A percentile compares a stretch with the other conserved stretches of the same genome.
Evolutionary conservation across 2,329 filamentous ascomycete species (phyloP).

Genomic region (Thelonectria olida): DNA sequence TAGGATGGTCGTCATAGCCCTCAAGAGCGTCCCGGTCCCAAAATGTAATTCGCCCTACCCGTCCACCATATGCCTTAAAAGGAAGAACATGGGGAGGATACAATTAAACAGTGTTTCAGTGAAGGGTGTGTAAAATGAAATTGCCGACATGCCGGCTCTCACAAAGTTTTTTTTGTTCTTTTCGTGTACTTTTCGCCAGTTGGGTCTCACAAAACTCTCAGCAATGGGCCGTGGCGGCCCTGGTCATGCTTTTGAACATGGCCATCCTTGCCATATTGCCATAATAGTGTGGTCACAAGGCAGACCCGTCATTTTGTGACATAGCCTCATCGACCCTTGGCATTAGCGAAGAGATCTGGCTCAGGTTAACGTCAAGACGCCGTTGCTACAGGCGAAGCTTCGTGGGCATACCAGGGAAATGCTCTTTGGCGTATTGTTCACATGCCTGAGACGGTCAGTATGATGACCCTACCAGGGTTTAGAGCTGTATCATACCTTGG

Average conservation of each 20-base stretch:
- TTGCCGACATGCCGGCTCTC: constrained; percentile 30
- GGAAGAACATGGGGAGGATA: constrained; percentile 24
- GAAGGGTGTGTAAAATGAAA: constrained; percentile 25
- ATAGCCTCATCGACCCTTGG: constrained; percentile 48
- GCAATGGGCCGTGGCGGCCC: neutral
- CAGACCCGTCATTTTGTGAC: constrained; percentile 13
- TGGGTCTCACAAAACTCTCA: neutral
- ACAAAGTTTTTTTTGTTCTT: constrained; percentile 28
- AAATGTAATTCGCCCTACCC: constrained; percentile 23
- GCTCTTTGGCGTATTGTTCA: constrained; percentile 92
- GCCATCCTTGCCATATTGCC: neutral
- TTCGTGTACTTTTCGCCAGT: constrained; percentile 12
- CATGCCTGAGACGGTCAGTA: constrained; percentile 50
- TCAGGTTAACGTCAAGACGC: constrained; percentile 41
- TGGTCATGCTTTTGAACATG: neutral
- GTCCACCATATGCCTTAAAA: constrained; percentile 26
- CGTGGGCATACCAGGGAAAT: constrained; percentile 70
- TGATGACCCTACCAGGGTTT: neutral
- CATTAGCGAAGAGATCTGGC: constrained; percentile 50
- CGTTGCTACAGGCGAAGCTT: constrained; percentile 35
- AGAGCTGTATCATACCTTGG: constrained; percentile 66
- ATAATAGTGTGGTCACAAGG: constrained; percentile 5
- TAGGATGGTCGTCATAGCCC: constrained; percentile 22
- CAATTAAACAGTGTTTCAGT: constrained; percentile 38
- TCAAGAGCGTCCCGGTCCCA: constrained; percentile 30